Evolutionary conservation across 768 basidiomycete genomes (phyloP).

Genomic region (Pleurotus sapidus): DNA sequence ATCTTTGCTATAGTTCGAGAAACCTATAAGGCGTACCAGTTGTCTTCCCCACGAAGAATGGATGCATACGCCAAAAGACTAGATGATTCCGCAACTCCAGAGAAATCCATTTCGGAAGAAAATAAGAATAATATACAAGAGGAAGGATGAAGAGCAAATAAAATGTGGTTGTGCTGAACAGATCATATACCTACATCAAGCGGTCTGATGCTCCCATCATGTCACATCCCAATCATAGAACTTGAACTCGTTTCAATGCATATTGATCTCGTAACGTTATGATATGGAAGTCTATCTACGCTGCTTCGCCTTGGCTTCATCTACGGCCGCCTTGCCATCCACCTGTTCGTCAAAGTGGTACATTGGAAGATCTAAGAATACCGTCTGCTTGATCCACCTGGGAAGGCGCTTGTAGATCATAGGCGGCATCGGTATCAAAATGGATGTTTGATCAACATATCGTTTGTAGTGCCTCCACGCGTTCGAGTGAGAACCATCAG

Average conservation of each 20-base stretch:
- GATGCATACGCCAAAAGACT: conserved; percentile 15
- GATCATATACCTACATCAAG: neutral
- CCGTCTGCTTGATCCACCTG: conserved; percentile 43
- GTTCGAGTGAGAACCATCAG: conserved; percentile 22
- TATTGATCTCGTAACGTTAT: neutral
- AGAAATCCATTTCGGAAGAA: neutral
- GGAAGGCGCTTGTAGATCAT: conserved; percentile 52
- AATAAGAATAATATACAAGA: too few species aligned
- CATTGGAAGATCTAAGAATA: conserved; percentile 62
- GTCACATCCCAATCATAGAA: conserved; percentile 2
- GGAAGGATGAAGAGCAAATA: too few species aligned
- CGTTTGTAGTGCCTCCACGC: conserved; percentile 54
- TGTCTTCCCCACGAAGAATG: conserved; percentile 12
- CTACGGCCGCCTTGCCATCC: conserved; percentile 42
- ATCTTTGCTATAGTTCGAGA: neutral
- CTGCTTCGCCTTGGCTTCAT: conserved; percentile 22
- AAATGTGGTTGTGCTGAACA: neutral
- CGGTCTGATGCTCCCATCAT: neutral
- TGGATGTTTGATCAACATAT: conserved; percentile 55
- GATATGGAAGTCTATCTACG: neutral
- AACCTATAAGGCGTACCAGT: conserved; percentile 16
- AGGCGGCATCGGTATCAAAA: conserved; percentile 61
- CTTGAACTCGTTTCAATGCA: neutral
- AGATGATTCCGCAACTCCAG: neutral
- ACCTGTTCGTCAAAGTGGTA: conserved; percentile 53